These are phyloP conservation scores for Apiotrichum mycotoxinovorans DNA, from an alignment of 1,284 basidiomycete genomes.

Conservation along the genomic window DNA sequence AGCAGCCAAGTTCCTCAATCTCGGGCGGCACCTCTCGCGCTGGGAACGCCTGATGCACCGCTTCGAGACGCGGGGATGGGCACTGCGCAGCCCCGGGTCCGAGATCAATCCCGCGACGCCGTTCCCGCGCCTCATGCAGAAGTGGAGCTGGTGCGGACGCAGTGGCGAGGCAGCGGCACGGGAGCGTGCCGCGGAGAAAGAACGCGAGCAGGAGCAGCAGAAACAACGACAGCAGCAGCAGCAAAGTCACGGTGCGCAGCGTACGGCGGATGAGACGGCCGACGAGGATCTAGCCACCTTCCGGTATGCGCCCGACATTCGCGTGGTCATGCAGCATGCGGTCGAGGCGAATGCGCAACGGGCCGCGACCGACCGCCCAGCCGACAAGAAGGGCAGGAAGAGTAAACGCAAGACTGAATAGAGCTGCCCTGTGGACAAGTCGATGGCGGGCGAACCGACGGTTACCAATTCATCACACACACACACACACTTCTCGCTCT, in stretches of 20 bases:
- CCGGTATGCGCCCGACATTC: no score
- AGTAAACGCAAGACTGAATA: neutral
- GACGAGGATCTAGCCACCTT: no score
- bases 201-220: neutral
- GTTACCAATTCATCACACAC: no score
- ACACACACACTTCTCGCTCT: no score
- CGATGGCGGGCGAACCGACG: no score
- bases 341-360: no score
- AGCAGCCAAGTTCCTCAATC: neutral
- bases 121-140: neutral
- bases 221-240: neutral
- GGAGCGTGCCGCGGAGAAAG: neutral
- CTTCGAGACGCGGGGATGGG: constrained; percentile 8
- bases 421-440: no score
- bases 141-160: neutral
- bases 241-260: no score
- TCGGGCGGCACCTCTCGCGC: constrained; percentile 6
- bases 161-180: neutral
- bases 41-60: constrained; percentile 7
- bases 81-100: neutral
- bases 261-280: no score
- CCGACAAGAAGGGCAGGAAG: neutral
- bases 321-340: no score
- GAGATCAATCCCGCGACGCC: neutral
- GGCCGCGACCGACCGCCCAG: neutral